phyloP scores from a whole-genome alignment of 2,329 filamentous ascomycete genomes.

The Fusarium domesticum region DNA sequence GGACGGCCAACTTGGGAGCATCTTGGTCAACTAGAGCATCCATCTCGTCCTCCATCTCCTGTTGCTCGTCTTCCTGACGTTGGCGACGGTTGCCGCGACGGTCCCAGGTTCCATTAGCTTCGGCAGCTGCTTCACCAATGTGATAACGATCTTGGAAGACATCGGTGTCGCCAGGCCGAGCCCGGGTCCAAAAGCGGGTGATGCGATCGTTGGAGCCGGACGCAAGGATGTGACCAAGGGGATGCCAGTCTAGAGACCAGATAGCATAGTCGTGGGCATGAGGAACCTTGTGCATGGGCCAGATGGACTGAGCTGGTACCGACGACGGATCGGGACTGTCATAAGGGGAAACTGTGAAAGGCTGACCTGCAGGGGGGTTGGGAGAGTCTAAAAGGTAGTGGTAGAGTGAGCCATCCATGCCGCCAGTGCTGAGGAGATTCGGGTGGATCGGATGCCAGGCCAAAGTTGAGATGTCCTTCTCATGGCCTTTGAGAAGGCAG shows the following conservation, averaged over 20 bases:
- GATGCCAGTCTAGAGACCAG: slow-evolving; percentile 98
- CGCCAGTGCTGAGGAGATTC: slow-evolving; percentile 84
- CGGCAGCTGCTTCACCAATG: slow-evolving; percentile 88
- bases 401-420: slow-evolving; percentile 82
- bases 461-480: slow-evolving; percentile 91
- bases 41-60: slow-evolving; percentile 88
- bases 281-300: slow-evolving; percentile 81
- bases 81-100: slow-evolving; percentile 73
- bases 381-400: slow-evolving; percentile 97
- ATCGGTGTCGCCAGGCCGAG: slow-evolving; percentile 81
- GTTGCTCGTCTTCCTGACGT: slow-evolving; percentile 87
- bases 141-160: slow-evolving; percentile 90
- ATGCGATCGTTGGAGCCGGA: slow-evolving; percentile 96
- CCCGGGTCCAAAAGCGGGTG: slow-evolving; percentile 93
- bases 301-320: slow-evolving; percentile 83
- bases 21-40: slow-evolving; percentile 89
- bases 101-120: slow-evolving; percentile 93
- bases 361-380: slow-evolving; percentile 73
- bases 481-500: slow-evolving; percentile 86
- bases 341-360: slow-evolving; percentile 74
- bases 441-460: slow-evolving; percentile 93
- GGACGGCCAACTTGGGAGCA: slow-evolving; percentile 50
- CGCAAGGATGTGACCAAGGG: slow-evolving; percentile 88
- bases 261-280: slow-evolving; percentile 93
- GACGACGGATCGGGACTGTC: slow-evolving; percentile 77